Evolutionary conservation across 129 eudicot genomes (phyloP).

Genomic region (Mikania micrantha): DNA sequence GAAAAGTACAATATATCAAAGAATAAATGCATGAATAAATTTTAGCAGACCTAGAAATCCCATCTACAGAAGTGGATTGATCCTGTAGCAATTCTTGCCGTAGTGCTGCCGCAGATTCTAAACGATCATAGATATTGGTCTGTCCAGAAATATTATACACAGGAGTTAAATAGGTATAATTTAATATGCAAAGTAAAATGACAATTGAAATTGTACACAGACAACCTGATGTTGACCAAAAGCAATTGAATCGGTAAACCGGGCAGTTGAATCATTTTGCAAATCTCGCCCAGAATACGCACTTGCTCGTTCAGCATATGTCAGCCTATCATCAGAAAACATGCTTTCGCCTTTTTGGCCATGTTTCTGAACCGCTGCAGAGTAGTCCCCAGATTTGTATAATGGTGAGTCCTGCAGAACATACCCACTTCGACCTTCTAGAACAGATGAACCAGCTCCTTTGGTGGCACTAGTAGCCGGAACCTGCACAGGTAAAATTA

Average conservation of each 20-base stretch:
- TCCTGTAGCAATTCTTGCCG: constrained; percentile 75
- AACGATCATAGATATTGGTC: constrained; percentile 73
- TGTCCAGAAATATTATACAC: constrained; percentile 20
- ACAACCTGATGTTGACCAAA: constrained; percentile 71
- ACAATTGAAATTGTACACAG: not conserved
- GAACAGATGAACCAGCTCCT: constrained; percentile 49
- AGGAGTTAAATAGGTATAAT: not conserved
- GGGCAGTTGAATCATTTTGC: constrained; percentile 49
- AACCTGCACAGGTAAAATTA: constrained; percentile 31
- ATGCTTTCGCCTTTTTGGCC: constrained; percentile 58
- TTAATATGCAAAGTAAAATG: not conserved
- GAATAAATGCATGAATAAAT: not conserved
- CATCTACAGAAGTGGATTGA: constrained; percentile 72
- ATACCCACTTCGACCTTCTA: constrained; percentile 71
- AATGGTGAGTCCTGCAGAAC: constrained; percentile 66
- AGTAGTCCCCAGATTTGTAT: constrained; percentile 50
- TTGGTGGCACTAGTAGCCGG: constrained; percentile 51
- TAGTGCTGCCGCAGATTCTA: constrained; percentile 51
- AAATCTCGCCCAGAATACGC: constrained; percentile 61
- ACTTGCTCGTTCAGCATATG: constrained; percentile 55
- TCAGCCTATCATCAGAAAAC: constrained; percentile 58
- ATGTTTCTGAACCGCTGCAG: constrained; percentile 60
- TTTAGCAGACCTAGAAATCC: constrained; percentile 59
- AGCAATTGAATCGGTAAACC: constrained; percentile 61
- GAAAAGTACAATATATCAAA: not conserved